These are phyloP conservation scores for Urtica urens DNA, from an alignment of 306 rosid genomes.

Conservation along the genomic window DNA sequence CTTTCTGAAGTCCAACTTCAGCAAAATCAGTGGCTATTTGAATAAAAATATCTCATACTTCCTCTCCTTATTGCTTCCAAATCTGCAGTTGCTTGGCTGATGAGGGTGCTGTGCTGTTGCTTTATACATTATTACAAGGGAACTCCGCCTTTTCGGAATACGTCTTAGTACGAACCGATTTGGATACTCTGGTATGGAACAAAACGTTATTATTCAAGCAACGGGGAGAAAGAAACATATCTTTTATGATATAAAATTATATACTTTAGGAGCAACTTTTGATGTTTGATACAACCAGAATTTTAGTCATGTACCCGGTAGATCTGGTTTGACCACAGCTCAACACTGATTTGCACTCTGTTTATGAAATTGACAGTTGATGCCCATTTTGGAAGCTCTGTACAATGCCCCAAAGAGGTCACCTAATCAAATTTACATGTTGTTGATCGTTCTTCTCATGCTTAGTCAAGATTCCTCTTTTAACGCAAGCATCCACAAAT, in stretches of 20 bases:
- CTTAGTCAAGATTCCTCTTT: constrained; percentile 97
- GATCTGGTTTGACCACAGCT: not conserved
- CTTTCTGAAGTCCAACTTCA: not conserved
- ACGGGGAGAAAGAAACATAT: not conserved
- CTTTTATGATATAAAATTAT: not conserved
- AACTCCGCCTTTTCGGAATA: constrained; percentile 87
- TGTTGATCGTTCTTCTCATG: constrained; percentile 86
- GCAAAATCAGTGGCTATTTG: not conserved
- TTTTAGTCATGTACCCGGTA: not conserved
- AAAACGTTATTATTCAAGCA: constrained; percentile 10
- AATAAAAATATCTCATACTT: not conserved
- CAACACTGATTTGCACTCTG: constrained; percentile 14
- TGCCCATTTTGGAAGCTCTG: constrained; percentile 93
- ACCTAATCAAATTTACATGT: constrained; percentile 93
- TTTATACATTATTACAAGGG: constrained; percentile 90
- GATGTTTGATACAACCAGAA: not conserved
- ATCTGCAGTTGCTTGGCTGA: constrained; percentile 73
- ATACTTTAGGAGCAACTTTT: not conserved
- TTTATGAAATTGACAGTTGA: constrained; percentile 55
- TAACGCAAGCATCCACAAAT: constrained; percentile 93
- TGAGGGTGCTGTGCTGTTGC: constrained; percentile 87
- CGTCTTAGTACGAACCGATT: constrained; percentile 96
- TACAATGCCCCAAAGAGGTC: constrained; percentile 76
- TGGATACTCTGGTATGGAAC: constrained; percentile 85
- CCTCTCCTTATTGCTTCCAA: constrained; percentile 12